Evolutionary conservation across 2,329 filamentous ascomycete genomes (phyloP).

Genomic region (Chaetomium sp.): DNA sequence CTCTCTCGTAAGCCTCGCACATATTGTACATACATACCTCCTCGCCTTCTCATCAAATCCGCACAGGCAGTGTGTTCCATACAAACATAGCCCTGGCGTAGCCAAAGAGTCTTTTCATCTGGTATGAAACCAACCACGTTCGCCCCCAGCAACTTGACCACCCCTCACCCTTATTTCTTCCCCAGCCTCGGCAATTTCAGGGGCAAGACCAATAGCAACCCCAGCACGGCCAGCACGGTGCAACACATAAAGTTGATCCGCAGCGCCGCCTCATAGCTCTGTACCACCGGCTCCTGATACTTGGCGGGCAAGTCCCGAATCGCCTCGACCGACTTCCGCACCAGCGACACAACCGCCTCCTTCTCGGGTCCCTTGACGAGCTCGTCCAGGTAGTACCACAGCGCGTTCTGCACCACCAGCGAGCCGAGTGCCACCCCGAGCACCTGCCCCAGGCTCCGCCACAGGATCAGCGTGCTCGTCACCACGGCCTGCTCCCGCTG

Average conservation of each 20-base stretch:
- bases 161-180: conserved; percentile 40
- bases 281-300: conserved; percentile 58
- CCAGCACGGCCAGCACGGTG: conserved; percentile 51
- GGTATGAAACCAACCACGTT: not conserved
- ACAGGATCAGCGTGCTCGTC: conserved; percentile 70
- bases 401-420: conserved; percentile 71
- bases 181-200: conserved; percentile 58
- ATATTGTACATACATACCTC: too few relatives aligned
- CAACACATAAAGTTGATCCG: conserved; percentile 51
- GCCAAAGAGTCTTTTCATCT: too few relatives aligned
- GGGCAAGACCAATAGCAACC: conserved; percentile 51
- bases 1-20: too few relatives aligned
- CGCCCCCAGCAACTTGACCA: not conserved
- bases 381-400: conserved; percentile 60
- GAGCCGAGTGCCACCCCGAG: conserved; percentile 73
- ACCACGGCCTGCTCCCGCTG: conserved; percentile 68
- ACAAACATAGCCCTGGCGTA: too few relatives aligned
- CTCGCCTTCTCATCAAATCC: too few relatives aligned
- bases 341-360: conserved; percentile 54
- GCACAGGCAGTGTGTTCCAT: too few relatives aligned
- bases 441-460: conserved; percentile 69
- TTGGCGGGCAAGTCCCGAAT: conserved; percentile 48
- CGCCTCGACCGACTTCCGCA: conserved; percentile 58
- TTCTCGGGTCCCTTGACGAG: conserved; percentile 63
- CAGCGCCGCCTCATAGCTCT: conserved; percentile 57